phyloP scores from a whole-genome alignment of 306 rosid species.

The Quercus glauca region DNA sequence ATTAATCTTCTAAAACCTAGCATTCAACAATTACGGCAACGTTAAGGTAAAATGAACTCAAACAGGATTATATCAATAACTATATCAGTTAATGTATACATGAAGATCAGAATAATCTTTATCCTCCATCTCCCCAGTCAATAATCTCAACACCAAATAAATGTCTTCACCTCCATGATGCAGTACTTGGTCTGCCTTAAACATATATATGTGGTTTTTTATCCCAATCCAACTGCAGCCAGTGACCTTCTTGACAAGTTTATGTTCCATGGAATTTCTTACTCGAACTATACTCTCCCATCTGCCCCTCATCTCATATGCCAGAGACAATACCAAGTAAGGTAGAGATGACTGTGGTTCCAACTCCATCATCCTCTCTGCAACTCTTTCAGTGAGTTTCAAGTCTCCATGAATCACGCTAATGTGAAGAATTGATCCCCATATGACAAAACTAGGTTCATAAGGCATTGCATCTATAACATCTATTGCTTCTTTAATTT shows the following conservation, averaged over 20 bases:
- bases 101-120: constrained; percentile 23
- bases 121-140: constrained; percentile 57
- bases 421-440: constrained; percentile 56
- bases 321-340: constrained; percentile 51
- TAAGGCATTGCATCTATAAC: constrained; percentile 45
- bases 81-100: neutral
- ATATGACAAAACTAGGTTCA: constrained; percentile 38
- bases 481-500: constrained; percentile 56
- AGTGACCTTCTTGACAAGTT: constrained; percentile 28
- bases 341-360: constrained; percentile 58
- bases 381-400: constrained; percentile 54
- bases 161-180: constrained; percentile 57
- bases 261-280: constrained; percentile 46
- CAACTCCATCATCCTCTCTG: constrained; percentile 50
- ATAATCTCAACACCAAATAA: constrained; percentile 48
- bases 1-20: neutral
- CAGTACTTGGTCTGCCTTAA: constrained; percentile 52
- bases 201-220: constrained; percentile 47
- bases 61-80: neutral
- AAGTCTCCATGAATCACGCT: constrained; percentile 50
- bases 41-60: neutral
- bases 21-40: neutral
- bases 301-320: constrained; percentile 56
- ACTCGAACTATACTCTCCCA: constrained; percentile 78
- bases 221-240: constrained; percentile 72